phyloP scores from a whole-genome alignment of 768 basidiomycete genomes.

The Mycena kentingensis region DNA sequence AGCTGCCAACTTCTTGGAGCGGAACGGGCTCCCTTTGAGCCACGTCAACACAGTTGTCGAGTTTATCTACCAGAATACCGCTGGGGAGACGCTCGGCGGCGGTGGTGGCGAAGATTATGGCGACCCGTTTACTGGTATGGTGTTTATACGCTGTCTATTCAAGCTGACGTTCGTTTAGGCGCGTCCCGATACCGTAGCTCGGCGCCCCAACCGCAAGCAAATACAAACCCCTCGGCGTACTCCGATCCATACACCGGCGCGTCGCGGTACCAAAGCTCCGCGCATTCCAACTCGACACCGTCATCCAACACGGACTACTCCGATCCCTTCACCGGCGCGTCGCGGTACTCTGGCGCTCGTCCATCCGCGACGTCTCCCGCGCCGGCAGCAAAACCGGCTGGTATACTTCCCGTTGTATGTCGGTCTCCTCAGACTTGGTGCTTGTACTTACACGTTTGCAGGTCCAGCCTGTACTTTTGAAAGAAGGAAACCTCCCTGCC shows the following conservation, averaged over 20 bases:
- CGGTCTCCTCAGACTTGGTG: no score
- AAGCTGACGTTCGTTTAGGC: constrained; percentile 39
- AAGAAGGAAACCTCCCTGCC: constrained; percentile 75
- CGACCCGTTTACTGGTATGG: constrained; percentile 91
- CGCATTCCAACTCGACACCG: constrained; percentile 34
- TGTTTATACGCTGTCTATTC: constrained; percentile 5
- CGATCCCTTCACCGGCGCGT: constrained; percentile 74
- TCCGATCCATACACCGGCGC: constrained; percentile 76
- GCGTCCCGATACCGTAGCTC: constrained; percentile 64
- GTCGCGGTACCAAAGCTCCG: constrained; percentile 57
- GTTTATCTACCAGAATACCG: constrained; percentile 92
- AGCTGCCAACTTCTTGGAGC: constrained; percentile 84
- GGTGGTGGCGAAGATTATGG: constrained; percentile 58
- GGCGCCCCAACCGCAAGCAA: constrained; percentile 33
- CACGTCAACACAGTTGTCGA: constrained; percentile 89
- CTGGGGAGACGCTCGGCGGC: constrained; percentile 69
- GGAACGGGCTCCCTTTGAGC: constrained; percentile 77
- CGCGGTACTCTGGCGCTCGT: constrained; percentile 55
- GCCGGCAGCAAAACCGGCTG: constrained; percentile 34
- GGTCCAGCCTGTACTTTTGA: constrained; percentile 75
- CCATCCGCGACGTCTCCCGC: constrained; percentile 34
- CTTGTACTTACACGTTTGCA: constrained; percentile 29
- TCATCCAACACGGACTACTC: constrained; percentile 41
- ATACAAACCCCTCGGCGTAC: constrained; percentile 39
- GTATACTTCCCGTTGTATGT: constrained; percentile 56